Conservation (phyloP, 352 stramenopile genomes). For the Phytophthora uliginosa region DNA sequence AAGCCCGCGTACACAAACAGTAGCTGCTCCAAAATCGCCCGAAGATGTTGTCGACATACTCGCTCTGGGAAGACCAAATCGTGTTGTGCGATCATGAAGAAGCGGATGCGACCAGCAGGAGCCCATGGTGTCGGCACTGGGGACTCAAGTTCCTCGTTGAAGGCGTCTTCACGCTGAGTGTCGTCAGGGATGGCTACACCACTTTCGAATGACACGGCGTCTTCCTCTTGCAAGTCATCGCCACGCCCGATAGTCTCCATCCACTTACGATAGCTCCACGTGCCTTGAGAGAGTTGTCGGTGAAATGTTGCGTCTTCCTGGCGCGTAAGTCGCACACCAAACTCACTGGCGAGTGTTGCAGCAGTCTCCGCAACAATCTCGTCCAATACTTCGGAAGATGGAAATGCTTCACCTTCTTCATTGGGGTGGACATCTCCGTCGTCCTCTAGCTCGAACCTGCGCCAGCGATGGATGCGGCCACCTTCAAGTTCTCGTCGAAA, state of each 20-base stretch:
- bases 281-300: slow-evolving; percentile 36
- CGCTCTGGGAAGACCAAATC: slow-evolving; percentile 54
- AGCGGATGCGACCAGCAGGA: slow-evolving; percentile 54
- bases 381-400: slow-evolving; percentile 44
- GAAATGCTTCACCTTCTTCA: slow-evolving; percentile 40
- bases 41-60: slow-evolving; percentile 51
- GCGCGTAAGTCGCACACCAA: slow-evolving; percentile 47
- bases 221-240: slow-evolving; percentile 61
- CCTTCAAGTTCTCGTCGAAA: slow-evolving; percentile 59
- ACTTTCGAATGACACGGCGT: slow-evolving; percentile 37
- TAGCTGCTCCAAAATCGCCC: slow-evolving; percentile 62
- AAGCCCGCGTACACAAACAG: slow-evolving; percentile 73
- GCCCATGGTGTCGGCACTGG: slow-evolving; percentile 42
- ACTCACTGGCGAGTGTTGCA: slow-evolving; percentile 52
- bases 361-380: slow-evolving; percentile 63
- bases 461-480: slow-evolving; percentile 30
- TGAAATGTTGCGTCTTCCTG: slow-evolving; percentile 57
- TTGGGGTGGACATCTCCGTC: not conserved
- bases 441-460: not conserved
- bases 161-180: slow-evolving; percentile 7
- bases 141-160: slow-evolving; percentile 7
- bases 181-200: slow-evolving; percentile 1
- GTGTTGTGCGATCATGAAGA: slow-evolving; percentile 59
- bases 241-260: slow-evolving; percentile 52
- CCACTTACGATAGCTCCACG: slow-evolving; percentile 59